Conservation (phyloP, 2,329 filamentous ascomycete species). For the Diaporthe vaccinii region DNA sequence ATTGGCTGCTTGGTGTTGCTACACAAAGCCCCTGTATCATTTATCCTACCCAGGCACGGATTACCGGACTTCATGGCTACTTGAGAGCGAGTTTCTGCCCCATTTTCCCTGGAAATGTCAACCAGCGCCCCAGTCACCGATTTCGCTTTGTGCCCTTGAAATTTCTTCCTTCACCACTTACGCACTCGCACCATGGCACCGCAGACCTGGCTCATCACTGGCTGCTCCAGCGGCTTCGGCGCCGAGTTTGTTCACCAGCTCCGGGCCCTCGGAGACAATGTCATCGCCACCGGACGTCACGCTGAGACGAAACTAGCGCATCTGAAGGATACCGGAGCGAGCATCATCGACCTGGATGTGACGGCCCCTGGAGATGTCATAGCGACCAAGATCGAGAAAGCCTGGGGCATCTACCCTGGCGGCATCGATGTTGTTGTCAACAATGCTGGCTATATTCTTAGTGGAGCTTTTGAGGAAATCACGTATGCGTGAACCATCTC, state of each 20-base stretch:
- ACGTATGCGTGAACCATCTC: conserved; percentile 38
- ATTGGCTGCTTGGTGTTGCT: too few relatives aligned
- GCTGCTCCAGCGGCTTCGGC: conserved; percentile 60
- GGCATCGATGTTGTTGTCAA: conserved; percentile 40
- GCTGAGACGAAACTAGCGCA: conserved; percentile 51
- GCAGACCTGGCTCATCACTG: conserved; percentile 57
- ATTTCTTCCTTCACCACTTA: background rate
- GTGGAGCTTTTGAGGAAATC: conserved; percentile 48
- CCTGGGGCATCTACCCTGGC: conserved; percentile 41
- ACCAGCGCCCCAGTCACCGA: too few relatives aligned
- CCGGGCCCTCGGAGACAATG: conserved; percentile 53
- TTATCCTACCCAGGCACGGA: too few relatives aligned
- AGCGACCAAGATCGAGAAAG: conserved; percentile 41
- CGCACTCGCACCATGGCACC: conserved; percentile 6
- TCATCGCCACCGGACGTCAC: conserved; percentile 58
- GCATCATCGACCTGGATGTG: conserved; percentile 50
- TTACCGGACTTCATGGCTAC: too few relatives aligned
- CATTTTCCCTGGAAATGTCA: too few relatives aligned
- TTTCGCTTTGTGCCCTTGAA: too few relatives aligned
- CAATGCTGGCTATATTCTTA: conserved; percentile 46
- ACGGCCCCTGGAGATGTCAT: conserved; percentile 43
- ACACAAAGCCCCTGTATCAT: too few relatives aligned
- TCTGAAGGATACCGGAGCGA: conserved; percentile 52
- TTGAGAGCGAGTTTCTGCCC: too few relatives aligned
- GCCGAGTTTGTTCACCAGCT: conserved; percentile 54